Conservation (phyloP, 805 yeast species). For the Brettanomyces bruxellensis region DNA sequence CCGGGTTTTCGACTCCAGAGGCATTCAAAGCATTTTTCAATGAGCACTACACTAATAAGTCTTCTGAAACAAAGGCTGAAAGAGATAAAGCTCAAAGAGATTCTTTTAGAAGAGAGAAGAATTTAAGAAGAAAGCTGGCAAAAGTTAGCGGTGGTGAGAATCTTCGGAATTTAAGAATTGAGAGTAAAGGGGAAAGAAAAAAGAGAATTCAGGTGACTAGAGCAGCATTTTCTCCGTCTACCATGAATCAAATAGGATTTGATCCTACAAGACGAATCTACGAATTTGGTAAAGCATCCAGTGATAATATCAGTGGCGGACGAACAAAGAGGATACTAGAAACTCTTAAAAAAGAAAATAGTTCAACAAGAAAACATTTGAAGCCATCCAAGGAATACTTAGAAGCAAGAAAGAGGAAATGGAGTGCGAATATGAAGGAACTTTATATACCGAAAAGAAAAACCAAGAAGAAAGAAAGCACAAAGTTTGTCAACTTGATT, state of each 20-base stretch:
- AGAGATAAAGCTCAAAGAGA: constrained; percentile 29
- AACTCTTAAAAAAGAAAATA: constrained; percentile 6
- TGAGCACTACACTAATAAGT: constrained; percentile 40
- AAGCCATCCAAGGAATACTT: constrained; percentile 12
- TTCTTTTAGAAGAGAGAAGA: constrained; percentile 27
- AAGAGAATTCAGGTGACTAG: constrained; percentile 17
- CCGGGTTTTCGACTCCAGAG: constrained; percentile 28
- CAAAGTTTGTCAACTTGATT: background rate
- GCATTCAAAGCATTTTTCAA: constrained; percentile 45
- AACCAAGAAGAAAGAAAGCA: background rate
- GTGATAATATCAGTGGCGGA: constrained; percentile 1
- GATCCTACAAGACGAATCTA: constrained; percentile 20
- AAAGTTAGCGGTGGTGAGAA: constrained; percentile 17
- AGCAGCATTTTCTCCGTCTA: constrained; percentile 16
- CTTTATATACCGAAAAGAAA: background rate
- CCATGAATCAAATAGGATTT: constrained; percentile 21
- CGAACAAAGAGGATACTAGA: constrained; percentile 2
- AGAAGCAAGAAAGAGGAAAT: constrained; percentile 7
- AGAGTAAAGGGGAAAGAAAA: constrained; percentile 13
- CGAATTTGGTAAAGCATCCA: constrained; percentile 4
- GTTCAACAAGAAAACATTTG: constrained; percentile 9
- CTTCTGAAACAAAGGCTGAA: constrained; percentile 30
- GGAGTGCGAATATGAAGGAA: constrained; percentile 6
- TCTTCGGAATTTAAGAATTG: constrained; percentile 8
- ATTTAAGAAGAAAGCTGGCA: constrained; percentile 24